Conservation (phyloP, 805 yeast species). For the Candida ascalaphidarum region DNA sequence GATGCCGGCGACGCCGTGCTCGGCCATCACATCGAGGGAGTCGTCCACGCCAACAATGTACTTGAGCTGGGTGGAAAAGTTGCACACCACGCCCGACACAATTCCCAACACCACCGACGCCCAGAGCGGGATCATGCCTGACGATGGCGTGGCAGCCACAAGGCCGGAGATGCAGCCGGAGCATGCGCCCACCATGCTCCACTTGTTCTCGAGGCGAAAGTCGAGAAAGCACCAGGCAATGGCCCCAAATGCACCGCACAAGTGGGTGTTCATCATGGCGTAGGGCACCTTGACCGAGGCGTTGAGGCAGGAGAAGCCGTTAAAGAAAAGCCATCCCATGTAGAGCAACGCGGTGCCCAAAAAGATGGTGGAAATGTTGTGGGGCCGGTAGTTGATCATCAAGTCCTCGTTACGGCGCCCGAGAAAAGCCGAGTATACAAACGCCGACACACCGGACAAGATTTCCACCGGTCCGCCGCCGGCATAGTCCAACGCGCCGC, state of each 20-base stretch:
- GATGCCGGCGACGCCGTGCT: constrained; percentile 95
- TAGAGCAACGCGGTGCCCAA: constrained; percentile 82
- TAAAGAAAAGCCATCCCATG: constrained; percentile 96
- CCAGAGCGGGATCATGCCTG: constrained; percentile 87
- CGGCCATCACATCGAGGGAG: constrained; percentile 92
- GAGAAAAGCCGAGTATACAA: constrained; percentile 71
- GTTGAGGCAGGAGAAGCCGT: constrained; percentile 79
- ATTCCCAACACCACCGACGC: constrained; percentile 83
- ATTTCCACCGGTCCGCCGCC: constrained; percentile 98
- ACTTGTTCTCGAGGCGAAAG: constrained; percentile 78
- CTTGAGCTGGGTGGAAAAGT: constrained; percentile 82
- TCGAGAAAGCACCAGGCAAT: constrained; percentile 88
- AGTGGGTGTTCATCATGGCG: constrained; percentile 85
- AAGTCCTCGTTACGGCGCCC: constrained; percentile 73
- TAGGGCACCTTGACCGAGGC: constrained; percentile 81
- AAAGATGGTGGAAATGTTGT: constrained; percentile 85
- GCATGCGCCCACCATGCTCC: constrained; percentile 93
- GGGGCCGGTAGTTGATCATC: constrained; percentile 87
- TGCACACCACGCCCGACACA: constrained; percentile 75
- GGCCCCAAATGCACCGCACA: constrained; percentile 87
- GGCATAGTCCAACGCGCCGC: constrained; percentile 94
- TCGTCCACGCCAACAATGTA: constrained; percentile 79
- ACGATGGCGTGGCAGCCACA: constrained; percentile 94
- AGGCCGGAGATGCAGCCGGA: constrained; percentile 94
- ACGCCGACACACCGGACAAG: constrained; percentile 83